Evolutionary conservation across 31 red algal species (phyloP), one percentile per base, ranked within the genome.

Genomic region (Porphyra umbilicalis): DNA sequence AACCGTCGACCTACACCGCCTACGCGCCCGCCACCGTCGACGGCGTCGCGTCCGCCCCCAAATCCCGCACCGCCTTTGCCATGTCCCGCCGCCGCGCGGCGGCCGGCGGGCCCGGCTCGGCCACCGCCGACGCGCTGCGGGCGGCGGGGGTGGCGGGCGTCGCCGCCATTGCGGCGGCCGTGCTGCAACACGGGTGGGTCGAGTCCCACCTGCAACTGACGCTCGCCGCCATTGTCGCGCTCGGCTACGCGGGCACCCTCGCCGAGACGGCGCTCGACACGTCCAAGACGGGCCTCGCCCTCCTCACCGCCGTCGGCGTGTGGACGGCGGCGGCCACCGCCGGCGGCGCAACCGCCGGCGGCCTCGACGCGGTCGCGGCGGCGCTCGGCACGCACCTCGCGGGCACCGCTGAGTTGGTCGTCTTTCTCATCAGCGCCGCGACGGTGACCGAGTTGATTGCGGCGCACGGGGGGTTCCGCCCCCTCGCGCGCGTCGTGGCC

Each of bases 341-440:
- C 20, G 78, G 36, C 0, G 20, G 33, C 25, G n/a, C n/a, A n/a
- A 71, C 16, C 57, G 25, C 25, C 2, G 57, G 57, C 25, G 46
- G 35, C 11, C 8, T 39, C 1, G 31, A 39, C 11, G 13, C 6
- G 36, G 79, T 87, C 10, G 8, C 34, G 0, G 13, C 67, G 2
- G 33, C 78, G 6, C 34, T 87, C 11, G 35, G 80, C 13, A 31
- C 36, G 8, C 36, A 46, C 6, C 25, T 87, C n/a, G 44, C 85
- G 30, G 80, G 75, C 8, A 79, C 80, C 30, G 57, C 85, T 4
- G 76, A 77, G 75, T n/a, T 87, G 35, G 37, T 87, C 7, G 80
- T 82, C 85, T 87, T 87, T 15, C 85, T 87, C 42, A 38, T 87
- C 9, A 79, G 79, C 31, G 80, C 85, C 31, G 80, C 80, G 79